These are phyloP conservation scores for Boletus reticulatus DNA, from an alignment of 768 basidiomycete species.

Conservation along the genomic window DNA sequence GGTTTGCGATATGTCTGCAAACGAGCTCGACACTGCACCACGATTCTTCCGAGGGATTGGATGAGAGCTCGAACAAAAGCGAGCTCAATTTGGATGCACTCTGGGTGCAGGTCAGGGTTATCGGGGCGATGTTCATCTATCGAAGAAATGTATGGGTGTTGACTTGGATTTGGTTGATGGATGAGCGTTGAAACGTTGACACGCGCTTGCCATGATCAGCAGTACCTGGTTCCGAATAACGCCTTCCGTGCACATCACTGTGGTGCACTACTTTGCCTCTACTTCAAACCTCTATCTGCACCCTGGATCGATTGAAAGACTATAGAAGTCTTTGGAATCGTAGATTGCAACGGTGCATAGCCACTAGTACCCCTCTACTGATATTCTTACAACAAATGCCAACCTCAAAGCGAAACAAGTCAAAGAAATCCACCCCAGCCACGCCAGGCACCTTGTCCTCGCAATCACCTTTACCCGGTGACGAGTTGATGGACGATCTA, in stretches of 20 bases:
- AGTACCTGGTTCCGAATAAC: background rate
- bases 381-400: constrained; percentile 3
- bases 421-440: constrained; percentile 44
- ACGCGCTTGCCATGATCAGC: constrained; percentile 6
- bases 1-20: constrained; percentile 60
- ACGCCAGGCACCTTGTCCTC: constrained; percentile 20
- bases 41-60: constrained; percentile 28
- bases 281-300: too few species aligned
- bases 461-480: constrained; percentile 32
- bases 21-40: constrained; percentile 55
- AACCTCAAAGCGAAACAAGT: constrained; percentile 52
- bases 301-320: too few species aligned
- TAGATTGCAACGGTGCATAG: constrained; percentile 1
- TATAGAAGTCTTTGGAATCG: too few species aligned
- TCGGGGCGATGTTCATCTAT: constrained; percentile 20
- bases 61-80: constrained; percentile 33
- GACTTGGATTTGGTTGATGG: background rate
- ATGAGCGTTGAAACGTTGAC: background rate
- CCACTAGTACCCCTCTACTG: constrained; percentile 4
- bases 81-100: constrained; percentile 32
- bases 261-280: too few species aligned
- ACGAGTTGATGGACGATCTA: constrained; percentile 72
- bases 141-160: background rate
- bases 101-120: constrained; percentile 22
- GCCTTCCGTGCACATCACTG: too few species aligned